These are phyloP conservation scores for Platanthera zijinensis DNA, from an alignment of 106 monocot genomes.

Conservation along the genomic window DNA sequence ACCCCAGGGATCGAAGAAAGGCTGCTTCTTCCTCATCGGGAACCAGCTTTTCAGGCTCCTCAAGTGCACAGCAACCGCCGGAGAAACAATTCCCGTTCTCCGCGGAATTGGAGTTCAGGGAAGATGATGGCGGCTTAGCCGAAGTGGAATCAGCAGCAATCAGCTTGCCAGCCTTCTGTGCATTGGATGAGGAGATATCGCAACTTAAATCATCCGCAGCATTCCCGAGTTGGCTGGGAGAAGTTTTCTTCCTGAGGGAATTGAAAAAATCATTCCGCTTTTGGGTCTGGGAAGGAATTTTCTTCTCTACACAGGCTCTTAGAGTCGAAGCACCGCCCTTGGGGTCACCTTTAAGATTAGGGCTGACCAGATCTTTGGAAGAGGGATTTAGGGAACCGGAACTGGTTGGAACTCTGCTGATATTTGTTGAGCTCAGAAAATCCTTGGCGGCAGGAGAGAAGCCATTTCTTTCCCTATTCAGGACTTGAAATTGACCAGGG, in stretches of 20 bases:
- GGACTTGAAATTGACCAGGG: slow-evolving; percentile 62
- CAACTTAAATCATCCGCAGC: background rate
- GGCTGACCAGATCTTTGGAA: slow-evolving; percentile 12
- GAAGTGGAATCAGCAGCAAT: slow-evolving; percentile 3
- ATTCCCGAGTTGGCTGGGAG: background rate
- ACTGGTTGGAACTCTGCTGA: slow-evolving; percentile 19
- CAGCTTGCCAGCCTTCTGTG: background rate
- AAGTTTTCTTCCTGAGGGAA: slow-evolving; percentile 34
- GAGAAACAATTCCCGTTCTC: slow-evolving; percentile 17
- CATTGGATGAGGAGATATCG: background rate
- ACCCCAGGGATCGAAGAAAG: slow-evolving; percentile 21
- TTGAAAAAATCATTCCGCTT: slow-evolving; percentile 58
- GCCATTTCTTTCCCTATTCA: slow-evolving; percentile 56
- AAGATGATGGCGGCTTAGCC: background rate
- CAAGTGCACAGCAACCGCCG: background rate
- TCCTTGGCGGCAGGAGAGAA: slow-evolving; percentile 30
- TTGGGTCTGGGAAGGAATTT: slow-evolving; percentile 24
- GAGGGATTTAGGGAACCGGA: slow-evolving; percentile 13
- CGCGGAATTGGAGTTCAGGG: background rate
- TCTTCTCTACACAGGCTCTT: slow-evolving; percentile 31
- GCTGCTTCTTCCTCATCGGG: slow-evolving; percentile 32
- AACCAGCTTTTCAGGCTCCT: slow-evolving; percentile 10
- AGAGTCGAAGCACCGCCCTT: slow-evolving; percentile 10
- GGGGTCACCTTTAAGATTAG: slow-evolving; percentile 20
- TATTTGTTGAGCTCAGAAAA: slow-evolving; percentile 7